A percentile compares a stretch with the other conserved stretches of the same genome.
These are phyloP conservation scores for Musa acuminata DNA, from an alignment of 176 grass and related monocot genomes.

Conservation along the genomic window DNA sequence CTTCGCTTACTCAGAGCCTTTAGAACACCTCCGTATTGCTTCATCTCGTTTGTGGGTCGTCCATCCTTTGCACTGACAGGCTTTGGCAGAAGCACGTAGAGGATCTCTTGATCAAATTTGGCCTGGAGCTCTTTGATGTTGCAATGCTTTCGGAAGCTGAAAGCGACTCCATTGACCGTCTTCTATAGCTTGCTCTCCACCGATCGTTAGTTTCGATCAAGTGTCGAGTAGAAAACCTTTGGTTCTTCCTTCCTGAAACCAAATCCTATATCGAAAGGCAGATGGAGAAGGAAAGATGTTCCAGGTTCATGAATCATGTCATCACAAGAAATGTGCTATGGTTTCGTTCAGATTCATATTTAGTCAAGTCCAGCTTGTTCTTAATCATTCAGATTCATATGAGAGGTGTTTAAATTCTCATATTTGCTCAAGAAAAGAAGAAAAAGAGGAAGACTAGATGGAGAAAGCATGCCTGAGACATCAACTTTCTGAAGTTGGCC, in stretches of 20 bases:
- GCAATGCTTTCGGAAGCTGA: conserved; percentile 16
- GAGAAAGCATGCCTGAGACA: conserved; percentile 29
- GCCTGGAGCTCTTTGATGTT: not conserved
- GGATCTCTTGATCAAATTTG: not conserved
- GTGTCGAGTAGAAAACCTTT: conserved; percentile 24
- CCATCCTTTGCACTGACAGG: not conserved
- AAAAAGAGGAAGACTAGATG: not conserved
- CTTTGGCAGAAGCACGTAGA: not conserved
- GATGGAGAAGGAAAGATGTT: not conserved
- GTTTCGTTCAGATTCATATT: too few species aligned
- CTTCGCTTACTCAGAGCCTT: not conserved
- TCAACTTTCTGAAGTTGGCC: conserved; percentile 28
- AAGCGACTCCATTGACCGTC: conserved; percentile 31
- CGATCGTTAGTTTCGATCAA: conserved; percentile 4
- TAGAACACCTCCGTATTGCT: not conserved
- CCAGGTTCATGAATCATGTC: not conserved
- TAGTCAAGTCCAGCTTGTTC: too few species aligned
- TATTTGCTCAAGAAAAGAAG: not conserved
- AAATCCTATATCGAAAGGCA: not conserved
- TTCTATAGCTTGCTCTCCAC: conserved; percentile 17
- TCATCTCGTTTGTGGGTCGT: not conserved
- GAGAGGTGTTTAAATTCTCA: too few species aligned
- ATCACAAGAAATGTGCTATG: not conserved
- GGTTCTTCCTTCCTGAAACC: conserved; percentile 40
- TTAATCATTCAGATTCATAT: too few species aligned